Percentiles rank a stretch among this genome's conserved stretches.
phyloP scores from a whole-genome alignment of 257 asterid genomes.

The Solanum tacnaense region DNA sequence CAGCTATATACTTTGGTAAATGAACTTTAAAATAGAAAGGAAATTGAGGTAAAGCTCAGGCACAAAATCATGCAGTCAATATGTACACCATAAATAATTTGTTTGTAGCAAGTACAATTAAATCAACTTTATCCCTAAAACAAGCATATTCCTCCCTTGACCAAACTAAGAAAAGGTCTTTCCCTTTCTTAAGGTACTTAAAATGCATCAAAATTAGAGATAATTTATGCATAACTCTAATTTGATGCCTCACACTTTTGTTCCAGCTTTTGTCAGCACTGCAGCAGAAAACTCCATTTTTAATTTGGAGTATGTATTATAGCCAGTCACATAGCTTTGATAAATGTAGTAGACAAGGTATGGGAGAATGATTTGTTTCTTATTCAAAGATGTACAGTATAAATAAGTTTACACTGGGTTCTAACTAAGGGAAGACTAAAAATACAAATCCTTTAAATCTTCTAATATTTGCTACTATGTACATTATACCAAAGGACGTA shows the following conservation, averaged over 20 bases:
- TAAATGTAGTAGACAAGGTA: background rate
- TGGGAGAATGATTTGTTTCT: background rate
- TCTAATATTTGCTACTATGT: background rate
- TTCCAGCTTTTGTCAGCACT: background rate
- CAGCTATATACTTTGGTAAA: background rate
- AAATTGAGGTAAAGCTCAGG: background rate
- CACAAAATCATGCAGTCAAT: background rate
- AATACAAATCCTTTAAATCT: background rate
- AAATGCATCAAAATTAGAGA: background rate
- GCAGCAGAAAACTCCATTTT: background rate
- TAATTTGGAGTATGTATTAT: background rate
- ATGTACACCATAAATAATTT: background rate
- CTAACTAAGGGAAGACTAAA: background rate
- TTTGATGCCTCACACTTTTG: background rate
- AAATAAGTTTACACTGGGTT: background rate
- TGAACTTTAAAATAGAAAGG: background rate
- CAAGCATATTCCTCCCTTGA: background rate
- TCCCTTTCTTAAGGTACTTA: background rate
- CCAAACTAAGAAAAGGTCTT: background rate
- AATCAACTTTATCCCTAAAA: background rate
- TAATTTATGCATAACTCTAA: background rate
- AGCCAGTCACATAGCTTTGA: background rate
- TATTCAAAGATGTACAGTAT: background rate
- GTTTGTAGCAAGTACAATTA: background rate
- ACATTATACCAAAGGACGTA: background rate